Conservation (phyloP, 2,329 filamentous ascomycete species). For the Penicillium brevicompactum region DNA sequence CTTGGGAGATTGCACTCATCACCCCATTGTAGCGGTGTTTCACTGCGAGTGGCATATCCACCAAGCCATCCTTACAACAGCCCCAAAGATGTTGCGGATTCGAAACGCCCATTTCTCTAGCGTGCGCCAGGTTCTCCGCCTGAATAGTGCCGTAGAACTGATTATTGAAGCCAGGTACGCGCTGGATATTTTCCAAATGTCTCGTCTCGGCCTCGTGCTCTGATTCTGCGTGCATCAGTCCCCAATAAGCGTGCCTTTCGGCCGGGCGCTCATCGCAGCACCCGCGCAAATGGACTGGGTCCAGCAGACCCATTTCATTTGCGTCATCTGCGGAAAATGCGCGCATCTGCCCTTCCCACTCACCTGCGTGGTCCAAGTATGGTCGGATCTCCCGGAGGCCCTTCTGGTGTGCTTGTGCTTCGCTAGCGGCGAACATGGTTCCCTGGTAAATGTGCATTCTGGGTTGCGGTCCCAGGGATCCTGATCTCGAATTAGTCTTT, state of each 20-base stretch:
- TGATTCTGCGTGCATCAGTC: background rate
- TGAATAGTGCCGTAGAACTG: slow-evolving; percentile 1
- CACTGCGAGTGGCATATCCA: background rate
- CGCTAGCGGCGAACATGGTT: background rate
- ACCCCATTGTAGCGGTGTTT: slow-evolving; percentile 1
- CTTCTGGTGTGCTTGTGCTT: background rate
- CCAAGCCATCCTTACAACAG: background rate
- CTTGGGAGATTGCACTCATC: background rate
- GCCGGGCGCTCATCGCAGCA: background rate
- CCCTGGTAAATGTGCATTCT: slow-evolving; percentile 1
- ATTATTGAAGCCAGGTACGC: background rate
- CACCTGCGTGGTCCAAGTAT: background rate
- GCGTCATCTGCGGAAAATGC: background rate
- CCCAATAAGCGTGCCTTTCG: slow-evolving; percentile 1
- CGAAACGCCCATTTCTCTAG: background rate
- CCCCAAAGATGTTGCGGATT: slow-evolving; percentile 3
- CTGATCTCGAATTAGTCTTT: background rate
- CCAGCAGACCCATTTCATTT: background rate
- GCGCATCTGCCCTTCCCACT: slow-evolving; percentile 5
- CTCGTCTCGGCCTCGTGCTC: background rate
- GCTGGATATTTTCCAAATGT: slow-evolving; percentile 4
- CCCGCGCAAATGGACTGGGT: background rate
- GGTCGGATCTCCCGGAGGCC: background rate
- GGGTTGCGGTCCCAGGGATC: background rate
- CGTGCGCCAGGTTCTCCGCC: background rate